Conservation (phyloP, 208 protist genomes). For the Crithidia thermophila region DNA sequence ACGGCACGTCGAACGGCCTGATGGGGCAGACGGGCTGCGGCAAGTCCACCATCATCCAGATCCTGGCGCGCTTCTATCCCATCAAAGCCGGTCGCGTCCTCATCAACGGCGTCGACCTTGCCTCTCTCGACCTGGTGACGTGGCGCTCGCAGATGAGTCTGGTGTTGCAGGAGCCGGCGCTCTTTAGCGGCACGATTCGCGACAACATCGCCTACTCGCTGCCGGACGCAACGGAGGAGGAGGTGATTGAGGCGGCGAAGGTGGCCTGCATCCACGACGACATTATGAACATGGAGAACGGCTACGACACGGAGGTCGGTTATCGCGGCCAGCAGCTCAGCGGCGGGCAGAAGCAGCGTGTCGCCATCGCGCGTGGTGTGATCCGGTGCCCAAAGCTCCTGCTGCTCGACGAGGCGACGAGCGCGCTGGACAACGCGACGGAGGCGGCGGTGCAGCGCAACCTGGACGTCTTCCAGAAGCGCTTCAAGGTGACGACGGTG, state of each 20-base stretch:
- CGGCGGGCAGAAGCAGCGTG: slow-evolving; percentile 76
- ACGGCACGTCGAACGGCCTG: slow-evolving; percentile 68
- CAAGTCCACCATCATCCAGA: slow-evolving; percentile 83
- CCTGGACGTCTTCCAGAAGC: slow-evolving; percentile 52
- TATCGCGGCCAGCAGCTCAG: slow-evolving; percentile 61
- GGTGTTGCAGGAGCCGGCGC: slow-evolving; percentile 81
- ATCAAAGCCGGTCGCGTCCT: slow-evolving; percentile 48
- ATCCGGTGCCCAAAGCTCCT: slow-evolving; percentile 66
- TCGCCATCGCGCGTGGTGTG: slow-evolving; percentile 74
- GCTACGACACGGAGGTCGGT: slow-evolving; percentile 70
- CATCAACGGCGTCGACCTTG: slow-evolving; percentile 38
- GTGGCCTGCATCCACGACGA: slow-evolving; percentile 45
- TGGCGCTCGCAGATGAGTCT: slow-evolving; percentile 69
- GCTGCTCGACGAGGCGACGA: slow-evolving; percentile 87
- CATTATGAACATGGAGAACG: slow-evolving; percentile 38
- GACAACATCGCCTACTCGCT: slow-evolving; percentile 77
- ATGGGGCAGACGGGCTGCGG: slow-evolving; percentile 90
- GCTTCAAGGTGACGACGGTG: slow-evolving; percentile 60
- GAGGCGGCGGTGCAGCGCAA: slow-evolving; percentile 72
- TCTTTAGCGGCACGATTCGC: slow-evolving; percentile 78
- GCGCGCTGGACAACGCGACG: slow-evolving; percentile 81
- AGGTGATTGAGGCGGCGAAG: slow-evolving; percentile 43
- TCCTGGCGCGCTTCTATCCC: slow-evolving; percentile 70
- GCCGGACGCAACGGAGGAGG: slow-evolving; percentile 40
- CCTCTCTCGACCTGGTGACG: slow-evolving; percentile 42